These are phyloP conservation scores for Bryoerythrophyllum caledonicum DNA, from an alignment of 225 moss, liverwort and hornwort species.

Conservation along the genomic window DNA sequence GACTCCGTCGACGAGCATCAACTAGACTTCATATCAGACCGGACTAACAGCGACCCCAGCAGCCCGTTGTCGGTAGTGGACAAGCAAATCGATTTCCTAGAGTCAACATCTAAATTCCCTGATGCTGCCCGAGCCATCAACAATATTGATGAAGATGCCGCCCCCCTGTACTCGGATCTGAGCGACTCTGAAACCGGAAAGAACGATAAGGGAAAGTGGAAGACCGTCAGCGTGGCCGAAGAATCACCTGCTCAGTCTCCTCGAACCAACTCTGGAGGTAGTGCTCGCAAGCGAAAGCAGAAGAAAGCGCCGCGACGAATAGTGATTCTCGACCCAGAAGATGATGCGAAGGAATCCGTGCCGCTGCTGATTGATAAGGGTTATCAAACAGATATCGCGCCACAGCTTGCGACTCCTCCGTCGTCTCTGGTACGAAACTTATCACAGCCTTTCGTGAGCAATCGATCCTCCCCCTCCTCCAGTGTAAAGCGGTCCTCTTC, in stretches of 20 bases:
- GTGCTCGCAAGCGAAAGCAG: conserved; percentile 34
- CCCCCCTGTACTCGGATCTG: conserved; percentile 18
- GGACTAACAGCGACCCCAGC: conserved; percentile 49
- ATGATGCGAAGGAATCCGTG: conserved; percentile 14
- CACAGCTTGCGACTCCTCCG: conserved; percentile 44
- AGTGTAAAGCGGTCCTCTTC: conserved; percentile 30
- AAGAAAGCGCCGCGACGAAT: conserved; percentile 44
- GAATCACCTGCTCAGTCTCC: conserved; percentile 31
- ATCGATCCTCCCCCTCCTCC: conserved; percentile 12
- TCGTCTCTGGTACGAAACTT: conserved; percentile 23
- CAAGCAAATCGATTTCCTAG: conserved; percentile 38
- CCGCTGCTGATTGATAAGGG: conserved; percentile 7
- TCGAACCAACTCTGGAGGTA: conserved; percentile 26
- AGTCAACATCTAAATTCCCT: conserved; percentile 8
- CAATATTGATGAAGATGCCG: conserved; percentile 24
- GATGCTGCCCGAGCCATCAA: background rate
- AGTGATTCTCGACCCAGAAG: conserved; percentile 46
- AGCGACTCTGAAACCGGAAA: conserved; percentile 38
- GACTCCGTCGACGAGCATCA: conserved; percentile 59
- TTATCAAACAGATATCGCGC: conserved; percentile 45
- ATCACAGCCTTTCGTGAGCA: conserved; percentile 27
- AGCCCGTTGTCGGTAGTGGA: conserved; percentile 51
- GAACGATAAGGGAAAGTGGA: conserved; percentile 29
- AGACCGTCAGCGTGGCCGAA: conserved; percentile 24
- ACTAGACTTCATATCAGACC: conserved; percentile 55